A percentile compares a stretch with the other conserved stretches of the same genome.
These are phyloP conservation scores for Monosporozyma unispora DNA, from an alignment of 805 yeast species.

Conservation along the genomic window DNA sequence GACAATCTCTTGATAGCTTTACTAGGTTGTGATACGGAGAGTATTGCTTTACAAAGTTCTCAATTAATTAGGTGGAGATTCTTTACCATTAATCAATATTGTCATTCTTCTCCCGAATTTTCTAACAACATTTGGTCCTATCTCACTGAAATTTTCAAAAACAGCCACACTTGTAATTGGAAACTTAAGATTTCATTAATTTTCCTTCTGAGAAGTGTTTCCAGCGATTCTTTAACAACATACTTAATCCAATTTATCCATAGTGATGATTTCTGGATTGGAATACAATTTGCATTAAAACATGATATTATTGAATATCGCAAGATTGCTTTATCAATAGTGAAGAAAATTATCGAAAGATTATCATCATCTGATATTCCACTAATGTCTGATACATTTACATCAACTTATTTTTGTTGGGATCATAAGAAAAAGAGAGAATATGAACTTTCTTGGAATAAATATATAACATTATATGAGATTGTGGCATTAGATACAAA, in stretches of 20 bases:
- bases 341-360: constrained; percentile 50
- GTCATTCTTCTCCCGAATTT: constrained; percentile 12
- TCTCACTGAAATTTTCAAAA: constrained; percentile 32
- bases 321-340: constrained; percentile 57
- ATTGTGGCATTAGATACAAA: constrained; percentile 80
- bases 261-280: constrained; percentile 42
- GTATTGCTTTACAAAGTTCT: constrained; percentile 11
- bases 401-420: constrained; percentile 13
- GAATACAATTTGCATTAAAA: constrained; percentile 47
- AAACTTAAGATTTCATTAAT: constrained; percentile 38
- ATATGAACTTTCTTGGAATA: constrained; percentile 47
- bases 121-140: constrained; percentile 39
- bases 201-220: constrained; percentile 49
- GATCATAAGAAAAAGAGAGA: constrained; percentile 27
- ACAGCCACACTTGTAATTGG: constrained; percentile 21
- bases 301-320: constrained; percentile 55
- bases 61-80: constrained; percentile 47
- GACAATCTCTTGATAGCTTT: constrained; percentile 15
- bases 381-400: constrained; percentile 3
- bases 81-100: constrained; percentile 20
- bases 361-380: constrained; percentile 17
- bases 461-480: constrained; percentile 67
- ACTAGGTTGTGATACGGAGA: constrained; percentile 15
- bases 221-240: constrained; percentile 9
- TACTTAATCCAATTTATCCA: constrained; percentile 10